A percentile compares a stretch with the other conserved stretches of the same genome.
phyloP scores from a whole-genome alignment of 805 yeast species.

The Limtongozyma cylindracea region DNA sequence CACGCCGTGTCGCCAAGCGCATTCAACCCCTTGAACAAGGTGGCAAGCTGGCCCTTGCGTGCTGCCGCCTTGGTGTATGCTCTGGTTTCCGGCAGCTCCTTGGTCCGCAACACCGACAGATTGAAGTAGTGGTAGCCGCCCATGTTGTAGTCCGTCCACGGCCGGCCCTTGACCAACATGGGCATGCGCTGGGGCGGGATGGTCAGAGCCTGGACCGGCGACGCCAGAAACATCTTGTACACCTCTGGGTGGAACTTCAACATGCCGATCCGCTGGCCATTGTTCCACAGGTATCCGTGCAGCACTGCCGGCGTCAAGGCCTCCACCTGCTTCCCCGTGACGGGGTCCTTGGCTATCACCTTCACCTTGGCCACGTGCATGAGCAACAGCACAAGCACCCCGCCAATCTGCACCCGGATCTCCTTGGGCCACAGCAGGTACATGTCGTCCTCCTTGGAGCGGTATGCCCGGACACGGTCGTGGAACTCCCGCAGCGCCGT shows the following conservation, averaged over 20 bases:
- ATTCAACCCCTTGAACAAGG: constrained; percentile 39
- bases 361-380: constrained; percentile 64
- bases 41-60: constrained; percentile 32
- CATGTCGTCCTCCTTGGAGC: constrained; percentile 1
- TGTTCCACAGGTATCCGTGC: constrained; percentile 63
- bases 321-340: constrained; percentile 34
- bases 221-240: constrained; percentile 35
- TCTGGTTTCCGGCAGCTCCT: constrained; percentile 67
- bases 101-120: constrained; percentile 44
- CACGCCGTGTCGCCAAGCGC: constrained; percentile 38
- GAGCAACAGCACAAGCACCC: constrained; percentile 47
- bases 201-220: constrained; percentile 40
- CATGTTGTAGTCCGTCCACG: constrained; percentile 59
- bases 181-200: constrained; percentile 78
- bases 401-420: constrained; percentile 43
- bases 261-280: constrained; percentile 64
- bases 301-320: constrained; percentile 78
- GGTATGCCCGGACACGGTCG: constrained; percentile 3
- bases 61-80: constrained; percentile 80
- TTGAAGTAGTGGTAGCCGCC: constrained; percentile 69
- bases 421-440: constrained; percentile 6
- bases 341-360: constrained; percentile 64
- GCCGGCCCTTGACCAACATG: constrained; percentile 76
- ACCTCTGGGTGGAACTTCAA: constrained; percentile 58
- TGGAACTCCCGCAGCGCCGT: too few species aligned